These are phyloP conservation scores for Apophysomyces sp. DNA, from an alignment of 371 early-diverging fungal species.

Conservation along the genomic window DNA sequence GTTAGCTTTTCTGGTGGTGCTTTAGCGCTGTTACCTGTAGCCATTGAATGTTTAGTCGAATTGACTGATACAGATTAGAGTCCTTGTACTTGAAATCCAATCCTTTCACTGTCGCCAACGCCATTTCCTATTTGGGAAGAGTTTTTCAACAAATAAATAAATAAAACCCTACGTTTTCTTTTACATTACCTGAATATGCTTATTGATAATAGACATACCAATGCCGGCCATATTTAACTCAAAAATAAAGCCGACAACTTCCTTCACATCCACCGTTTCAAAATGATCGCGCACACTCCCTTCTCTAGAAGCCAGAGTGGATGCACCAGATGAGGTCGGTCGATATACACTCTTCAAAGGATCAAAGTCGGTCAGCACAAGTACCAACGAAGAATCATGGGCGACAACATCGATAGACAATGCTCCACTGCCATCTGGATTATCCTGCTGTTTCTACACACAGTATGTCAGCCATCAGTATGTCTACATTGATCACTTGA, in stretches of 20 bases:
- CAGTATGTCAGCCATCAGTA: background rate
- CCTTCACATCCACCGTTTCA: constrained; percentile 51
- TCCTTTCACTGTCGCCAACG: constrained; percentile 71
- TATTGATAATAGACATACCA: constrained; percentile 78
- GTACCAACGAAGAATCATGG: constrained; percentile 79
- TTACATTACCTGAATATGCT: constrained; percentile 28
- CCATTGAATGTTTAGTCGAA: constrained; percentile 72
- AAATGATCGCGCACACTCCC: constrained; percentile 50
- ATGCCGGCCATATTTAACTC: constrained; percentile 54
- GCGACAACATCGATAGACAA: constrained; percentile 86
- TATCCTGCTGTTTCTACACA: constrained; percentile 18
- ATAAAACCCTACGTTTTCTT: background rate
- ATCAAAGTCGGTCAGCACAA: constrained; percentile 75
- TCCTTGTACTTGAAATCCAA: constrained; percentile 69
- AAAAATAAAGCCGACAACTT: constrained; percentile 30
- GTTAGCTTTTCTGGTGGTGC: too few relatives aligned
- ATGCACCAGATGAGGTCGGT: constrained; percentile 38
- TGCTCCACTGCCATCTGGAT: constrained; percentile 28
- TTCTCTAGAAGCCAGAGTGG: constrained; percentile 32
- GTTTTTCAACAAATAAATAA: background rate
- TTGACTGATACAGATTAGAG: constrained; percentile 62
- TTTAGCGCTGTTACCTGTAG: too few relatives aligned
- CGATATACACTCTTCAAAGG: constrained; percentile 61
- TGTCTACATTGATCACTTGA: background rate
- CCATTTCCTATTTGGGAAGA: constrained; percentile 69